These are phyloP conservation scores for Rhexocercosporidium sp. DNA, from an alignment of 2,329 filamentous ascomycete species.

Conservation along the genomic window DNA sequence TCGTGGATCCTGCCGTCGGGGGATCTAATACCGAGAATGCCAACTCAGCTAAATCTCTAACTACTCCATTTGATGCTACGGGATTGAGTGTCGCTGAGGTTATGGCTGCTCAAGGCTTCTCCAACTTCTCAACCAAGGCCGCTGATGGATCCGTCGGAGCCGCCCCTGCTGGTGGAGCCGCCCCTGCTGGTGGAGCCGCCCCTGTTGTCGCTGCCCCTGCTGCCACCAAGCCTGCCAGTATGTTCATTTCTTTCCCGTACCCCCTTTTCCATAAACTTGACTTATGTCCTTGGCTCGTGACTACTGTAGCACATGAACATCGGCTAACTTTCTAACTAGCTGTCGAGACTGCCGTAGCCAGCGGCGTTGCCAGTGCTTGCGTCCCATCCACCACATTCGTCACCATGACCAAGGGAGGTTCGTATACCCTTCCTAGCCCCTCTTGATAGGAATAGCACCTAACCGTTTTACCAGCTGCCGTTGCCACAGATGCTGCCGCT, in stretches of 20 bases:
- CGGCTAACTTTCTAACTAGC: conserved; percentile 42
- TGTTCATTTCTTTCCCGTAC: neutral
- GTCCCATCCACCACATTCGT: conserved; percentile 28
- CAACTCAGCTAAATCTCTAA: conserved; percentile 59
- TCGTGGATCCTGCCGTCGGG: conserved; percentile 67
- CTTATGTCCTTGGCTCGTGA: too few species aligned
- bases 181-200: conserved; percentile 31
- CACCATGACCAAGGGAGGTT: conserved; percentile 22
- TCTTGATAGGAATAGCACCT: neutral
- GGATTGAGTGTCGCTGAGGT: conserved; percentile 70
- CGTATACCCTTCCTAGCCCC: neutral
- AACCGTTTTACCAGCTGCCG: neutral
- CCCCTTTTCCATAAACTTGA: too few species aligned
- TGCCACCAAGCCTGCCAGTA: neutral
- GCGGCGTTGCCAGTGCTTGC: conserved; percentile 25
- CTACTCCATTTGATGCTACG: conserved; percentile 59
- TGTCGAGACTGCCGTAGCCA: conserved; percentile 30
- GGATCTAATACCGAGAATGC: conserved; percentile 65
- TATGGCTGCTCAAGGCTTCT: conserved; percentile 65
- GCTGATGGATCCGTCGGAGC: conserved; percentile 46
- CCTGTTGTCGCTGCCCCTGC: conserved; percentile 23
- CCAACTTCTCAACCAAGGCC: conserved; percentile 57
- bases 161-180: conserved; percentile 36
- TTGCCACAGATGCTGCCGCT: conserved; percentile 6
- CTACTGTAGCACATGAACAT: neutral